Evolutionary conservation across 768 basidiomycete genomes (phyloP).

Genomic region (Tephrocybe sp.): DNA sequence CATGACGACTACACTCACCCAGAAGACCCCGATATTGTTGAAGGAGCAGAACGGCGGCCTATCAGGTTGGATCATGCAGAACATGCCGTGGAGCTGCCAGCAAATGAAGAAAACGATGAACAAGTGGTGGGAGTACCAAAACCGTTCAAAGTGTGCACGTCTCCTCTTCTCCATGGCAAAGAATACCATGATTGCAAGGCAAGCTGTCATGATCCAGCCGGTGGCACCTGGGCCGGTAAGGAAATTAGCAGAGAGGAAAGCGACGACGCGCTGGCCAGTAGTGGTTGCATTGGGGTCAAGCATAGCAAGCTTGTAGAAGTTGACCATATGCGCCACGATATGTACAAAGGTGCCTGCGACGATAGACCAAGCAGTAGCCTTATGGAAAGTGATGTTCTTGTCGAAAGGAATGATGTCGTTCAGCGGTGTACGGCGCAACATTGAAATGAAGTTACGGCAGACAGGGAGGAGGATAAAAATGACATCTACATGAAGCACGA

Average conservation of each 20-base stretch:
- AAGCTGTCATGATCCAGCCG: conserved; percentile 85
- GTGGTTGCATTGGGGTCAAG: conserved; percentile 53
- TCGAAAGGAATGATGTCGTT: conserved; percentile 91
- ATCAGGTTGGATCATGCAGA: conserved; percentile 95
- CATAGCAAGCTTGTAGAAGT: conserved; percentile 69
- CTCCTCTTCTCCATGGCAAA: conserved; percentile 83
- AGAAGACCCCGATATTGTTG: conserved; percentile 90
- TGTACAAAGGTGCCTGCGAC: conserved; percentile 77
- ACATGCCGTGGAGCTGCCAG: conserved; percentile 97
- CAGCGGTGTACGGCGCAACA: conserved; percentile 83
- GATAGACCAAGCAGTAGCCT: conserved; percentile 89
- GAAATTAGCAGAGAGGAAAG: conserved; percentile 82
- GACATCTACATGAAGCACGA: conserved; percentile 88
- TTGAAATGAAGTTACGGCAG: conserved; percentile 92
- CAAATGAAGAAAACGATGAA: conserved; percentile 91
- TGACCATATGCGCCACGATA: conserved; percentile 82
- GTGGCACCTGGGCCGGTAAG: conserved; percentile 79
- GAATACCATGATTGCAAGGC: conserved; percentile 78
- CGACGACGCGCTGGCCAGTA: conserved; percentile 52
- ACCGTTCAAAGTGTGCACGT: conserved; percentile 78
- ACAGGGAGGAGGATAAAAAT: conserved; percentile 93
- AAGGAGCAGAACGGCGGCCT: conserved; percentile 84
- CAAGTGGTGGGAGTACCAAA: conserved; percentile 89
- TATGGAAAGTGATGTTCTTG: conserved; percentile 90
- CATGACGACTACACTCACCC: conserved; percentile 61